These are phyloP conservation scores for Cordyceps tenuipes DNA, from an alignment of 2,329 filamentous ascomycete genomes.

Conservation along the genomic window DNA sequence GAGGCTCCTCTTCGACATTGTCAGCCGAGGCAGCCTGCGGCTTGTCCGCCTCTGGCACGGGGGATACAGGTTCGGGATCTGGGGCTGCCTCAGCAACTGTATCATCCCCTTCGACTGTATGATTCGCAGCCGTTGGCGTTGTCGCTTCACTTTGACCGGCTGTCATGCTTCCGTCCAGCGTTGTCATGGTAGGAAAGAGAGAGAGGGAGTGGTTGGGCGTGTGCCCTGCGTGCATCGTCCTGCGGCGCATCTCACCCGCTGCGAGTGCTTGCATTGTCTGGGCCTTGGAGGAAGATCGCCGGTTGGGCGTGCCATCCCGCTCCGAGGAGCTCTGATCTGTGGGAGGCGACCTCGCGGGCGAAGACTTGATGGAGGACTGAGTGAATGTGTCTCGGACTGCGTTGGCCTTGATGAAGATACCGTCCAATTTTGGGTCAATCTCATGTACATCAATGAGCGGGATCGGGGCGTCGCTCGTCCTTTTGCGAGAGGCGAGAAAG, in stretches of 20 bases:
- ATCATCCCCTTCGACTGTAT: background rate
- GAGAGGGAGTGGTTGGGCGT: conserved; percentile 54
- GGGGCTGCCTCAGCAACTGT: background rate
- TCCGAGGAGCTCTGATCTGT: conserved; percentile 14
- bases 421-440: conserved; percentile 51
- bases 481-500: conserved; percentile 27
- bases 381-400: conserved; percentile 45
- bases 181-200: conserved; percentile 36
- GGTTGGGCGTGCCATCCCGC: conserved; percentile 13
- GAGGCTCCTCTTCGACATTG: conserved; percentile 14
- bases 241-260: conserved; percentile 40
- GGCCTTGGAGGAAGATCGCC: conserved; percentile 28
- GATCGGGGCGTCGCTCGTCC: conserved; percentile 25
- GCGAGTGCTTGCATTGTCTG: conserved; percentile 38
- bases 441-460: conserved; percentile 49
- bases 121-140: conserved; percentile 20
- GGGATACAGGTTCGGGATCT: background rate
- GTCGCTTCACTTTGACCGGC: conserved; percentile 21
- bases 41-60: background rate
- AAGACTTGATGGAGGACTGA: conserved; percentile 21
- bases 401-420: conserved; percentile 46
- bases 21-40: background rate
- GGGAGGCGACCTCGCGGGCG: conserved; percentile 22
- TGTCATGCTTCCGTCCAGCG: conserved; percentile 27
- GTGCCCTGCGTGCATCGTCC: conserved; percentile 56